A percentile compares a stretch with the other conserved stretches of the same genome.
phyloP scores from a whole-genome alignment of 225 moss, liverwort and hornwort species.

The Pleurozium schreberi region DNA sequence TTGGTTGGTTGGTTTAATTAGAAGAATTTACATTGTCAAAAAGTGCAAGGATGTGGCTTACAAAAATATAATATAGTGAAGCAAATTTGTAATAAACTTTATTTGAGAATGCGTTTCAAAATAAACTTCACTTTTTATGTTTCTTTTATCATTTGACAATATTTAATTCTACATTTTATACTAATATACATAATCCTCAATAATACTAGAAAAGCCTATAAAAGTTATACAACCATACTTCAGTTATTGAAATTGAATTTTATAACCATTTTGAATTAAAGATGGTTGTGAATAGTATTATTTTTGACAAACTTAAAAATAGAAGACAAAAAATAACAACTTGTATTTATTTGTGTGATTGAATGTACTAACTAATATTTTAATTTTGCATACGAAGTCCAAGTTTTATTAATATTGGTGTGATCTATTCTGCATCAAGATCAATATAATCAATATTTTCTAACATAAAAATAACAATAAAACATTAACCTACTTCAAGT shows the following conservation, averaged over 20 bases:
- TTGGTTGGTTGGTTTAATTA: background rate
- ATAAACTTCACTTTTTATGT: too few species aligned
- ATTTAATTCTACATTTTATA: background rate
- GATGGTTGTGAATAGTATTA: background rate
- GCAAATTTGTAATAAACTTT: background rate
- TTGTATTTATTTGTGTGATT: background rate
- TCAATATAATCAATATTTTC: background rate
- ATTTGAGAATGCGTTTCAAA: background rate
- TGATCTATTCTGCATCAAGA: background rate
- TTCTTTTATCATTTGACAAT: background rate
- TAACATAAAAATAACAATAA: too few species aligned
- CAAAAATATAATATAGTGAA: background rate
- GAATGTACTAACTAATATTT: background rate
- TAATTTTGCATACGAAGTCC: background rate
- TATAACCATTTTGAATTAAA: background rate
- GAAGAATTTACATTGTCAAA: background rate
- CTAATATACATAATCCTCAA: background rate
- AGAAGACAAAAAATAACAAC: too few species aligned
- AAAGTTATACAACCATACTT: too few species aligned
- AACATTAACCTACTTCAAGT: background rate
- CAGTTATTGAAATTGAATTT: background rate
- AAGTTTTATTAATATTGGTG: too few species aligned
- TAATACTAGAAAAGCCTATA: too few species aligned
- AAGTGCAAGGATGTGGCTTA: background rate
- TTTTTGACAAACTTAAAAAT: background rate